Conservation (phyloP, 352 stramenopile genomes). For the Blastocystis sp. region DNA sequence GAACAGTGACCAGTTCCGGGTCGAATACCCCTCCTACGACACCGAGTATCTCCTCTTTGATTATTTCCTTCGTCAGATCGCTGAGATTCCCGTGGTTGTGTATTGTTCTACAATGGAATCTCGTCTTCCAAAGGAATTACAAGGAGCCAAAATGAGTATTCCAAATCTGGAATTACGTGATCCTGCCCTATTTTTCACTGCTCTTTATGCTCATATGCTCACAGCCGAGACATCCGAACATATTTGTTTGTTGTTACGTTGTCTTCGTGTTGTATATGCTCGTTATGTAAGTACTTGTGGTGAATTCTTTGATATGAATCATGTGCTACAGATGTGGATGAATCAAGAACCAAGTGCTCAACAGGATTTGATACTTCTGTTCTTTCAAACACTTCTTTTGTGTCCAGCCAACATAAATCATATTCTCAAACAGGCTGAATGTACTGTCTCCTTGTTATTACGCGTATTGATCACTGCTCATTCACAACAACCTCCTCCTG, state of each 20-base stretch:
- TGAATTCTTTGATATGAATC: conserved; percentile 8
- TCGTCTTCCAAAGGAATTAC: neutral
- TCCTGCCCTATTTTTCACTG: conserved; percentile 1
- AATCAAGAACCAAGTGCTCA: neutral
- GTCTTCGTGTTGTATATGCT: conserved; percentile 1
- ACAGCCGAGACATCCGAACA: neutral
- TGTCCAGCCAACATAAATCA: neutral
- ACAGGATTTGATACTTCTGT: neutral
- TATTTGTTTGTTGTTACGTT: neutral
- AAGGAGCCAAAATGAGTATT: too few species aligned
- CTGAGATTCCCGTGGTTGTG: neutral
- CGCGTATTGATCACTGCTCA: too few species aligned
- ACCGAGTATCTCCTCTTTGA: neutral
- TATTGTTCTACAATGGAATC: neutral
- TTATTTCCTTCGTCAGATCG: conserved; percentile 37
- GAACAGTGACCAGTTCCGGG: neutral
- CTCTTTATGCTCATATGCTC: conserved; percentile 12
- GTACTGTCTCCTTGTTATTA: too few species aligned
- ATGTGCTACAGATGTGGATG: neutral
- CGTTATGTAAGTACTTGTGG: neutral
- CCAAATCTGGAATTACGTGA: neutral
- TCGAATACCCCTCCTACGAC: conserved; percentile 27
- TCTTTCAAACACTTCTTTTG: neutral
- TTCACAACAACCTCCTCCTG: too few species aligned
- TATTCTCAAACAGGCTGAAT: neutral